These are phyloP conservation scores for Fusarium fujikuroi DNA, from an alignment of 2,329 filamentous ascomycete genomes.

Conservation along the genomic window DNA sequence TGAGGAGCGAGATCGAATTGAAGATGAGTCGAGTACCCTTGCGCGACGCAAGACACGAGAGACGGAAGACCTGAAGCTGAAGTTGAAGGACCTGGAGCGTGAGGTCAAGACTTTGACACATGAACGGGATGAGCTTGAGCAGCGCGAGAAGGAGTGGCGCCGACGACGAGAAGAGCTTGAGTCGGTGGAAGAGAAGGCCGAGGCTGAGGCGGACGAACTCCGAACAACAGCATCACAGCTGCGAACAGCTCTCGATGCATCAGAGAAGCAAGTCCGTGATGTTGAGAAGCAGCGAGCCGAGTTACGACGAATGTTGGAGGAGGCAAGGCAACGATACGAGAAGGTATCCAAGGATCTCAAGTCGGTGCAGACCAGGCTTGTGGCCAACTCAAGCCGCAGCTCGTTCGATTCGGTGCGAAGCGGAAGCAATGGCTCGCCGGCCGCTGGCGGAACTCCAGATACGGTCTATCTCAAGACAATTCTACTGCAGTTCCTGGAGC, in stretches of 20 bases:
- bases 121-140: constrained; percentile 82
- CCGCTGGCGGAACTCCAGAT: constrained; percentile 52
- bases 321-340: constrained; percentile 80
- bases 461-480: constrained; percentile 82
- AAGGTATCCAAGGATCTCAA: constrained; percentile 78
- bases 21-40: constrained; percentile 86
- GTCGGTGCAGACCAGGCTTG: constrained; percentile 60
- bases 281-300: constrained; percentile 84
- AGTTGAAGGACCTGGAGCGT: constrained; percentile 83
- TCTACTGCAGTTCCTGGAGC: constrained; percentile 82
- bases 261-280: constrained; percentile 85
- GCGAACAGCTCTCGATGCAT: constrained; percentile 83
- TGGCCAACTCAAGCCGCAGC: constrained; percentile 58
- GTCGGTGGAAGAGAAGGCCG: constrained; percentile 72
- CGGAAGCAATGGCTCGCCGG: constrained; percentile 46
- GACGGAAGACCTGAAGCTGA: constrained; percentile 84
- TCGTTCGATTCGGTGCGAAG: constrained; percentile 53
- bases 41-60: constrained; percentile 82
- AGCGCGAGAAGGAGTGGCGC: constrained; percentile 78
- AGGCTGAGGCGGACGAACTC: constrained; percentile 79
- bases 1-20: constrained; percentile 92
- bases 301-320: constrained; percentile 79
- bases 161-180: constrained; percentile 81
- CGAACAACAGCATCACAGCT: constrained; percentile 81
- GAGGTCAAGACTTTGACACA: constrained; percentile 75